phyloP scores from a whole-genome alignment of 257 asterid species.

The Apocynum venetum region DNA sequence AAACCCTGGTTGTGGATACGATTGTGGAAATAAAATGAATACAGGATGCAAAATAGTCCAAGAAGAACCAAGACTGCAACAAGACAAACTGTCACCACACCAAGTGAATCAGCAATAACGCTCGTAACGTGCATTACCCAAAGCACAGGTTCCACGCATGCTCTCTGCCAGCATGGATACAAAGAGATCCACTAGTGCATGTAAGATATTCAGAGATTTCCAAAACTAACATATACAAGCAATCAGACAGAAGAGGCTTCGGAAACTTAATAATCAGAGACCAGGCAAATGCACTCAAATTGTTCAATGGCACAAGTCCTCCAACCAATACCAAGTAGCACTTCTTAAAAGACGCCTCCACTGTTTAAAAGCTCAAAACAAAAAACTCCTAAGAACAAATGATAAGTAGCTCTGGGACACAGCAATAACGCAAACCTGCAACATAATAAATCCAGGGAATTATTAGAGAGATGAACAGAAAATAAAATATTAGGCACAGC shows the following conservation, averaged over 20 bases:
- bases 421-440: slow-evolving; percentile 11
- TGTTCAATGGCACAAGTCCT: not conserved
- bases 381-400: not conserved
- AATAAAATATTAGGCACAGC: not conserved
- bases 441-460: slow-evolving; percentile 4
- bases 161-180: slow-evolving; percentile 77
- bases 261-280: not conserved
- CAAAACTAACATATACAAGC: slow-evolving; percentile 26
- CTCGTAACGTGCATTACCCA: slow-evolving; percentile 93
- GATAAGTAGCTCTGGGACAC: not conserved
- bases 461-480: not conserved
- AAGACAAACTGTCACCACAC: slow-evolving; percentile 71
- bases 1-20: slow-evolving; percentile 46
- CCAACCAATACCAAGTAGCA: not conserved
- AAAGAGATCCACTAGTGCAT: slow-evolving; percentile 25
- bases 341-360: slow-evolving; percentile 3
- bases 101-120: slow-evolving; percentile 79
- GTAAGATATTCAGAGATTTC: slow-evolving; percentile 24
- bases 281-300: not conserved
- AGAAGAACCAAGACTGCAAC: slow-evolving; percentile 59
- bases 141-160: slow-evolving; percentile 74
- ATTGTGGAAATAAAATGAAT: slow-evolving; percentile 54
- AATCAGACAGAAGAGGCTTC: not conserved
- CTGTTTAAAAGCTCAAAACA: not conserved
- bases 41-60: slow-evolving; percentile 52